A percentile compares a stretch with the other conserved stretches of the same genome.
Conservation (phyloP, 2,329 filamentous ascomycete species). For the Diaporthe citriasiana region DNA sequence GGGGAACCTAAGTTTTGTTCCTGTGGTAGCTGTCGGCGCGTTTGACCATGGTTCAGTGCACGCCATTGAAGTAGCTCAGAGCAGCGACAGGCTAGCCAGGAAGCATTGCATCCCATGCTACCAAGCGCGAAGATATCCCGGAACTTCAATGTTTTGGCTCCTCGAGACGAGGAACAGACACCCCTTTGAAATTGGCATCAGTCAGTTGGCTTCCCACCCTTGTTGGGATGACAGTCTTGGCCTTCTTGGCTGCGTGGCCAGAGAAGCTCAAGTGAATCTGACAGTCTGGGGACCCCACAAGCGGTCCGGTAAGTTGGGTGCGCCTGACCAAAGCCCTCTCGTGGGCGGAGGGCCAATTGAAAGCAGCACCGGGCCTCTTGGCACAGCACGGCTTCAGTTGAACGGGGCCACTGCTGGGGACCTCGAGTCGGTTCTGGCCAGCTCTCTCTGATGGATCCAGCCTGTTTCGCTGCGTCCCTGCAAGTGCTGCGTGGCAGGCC, state of each 20-base stretch:
- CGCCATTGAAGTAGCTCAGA: neutral
- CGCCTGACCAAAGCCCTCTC: constrained; percentile 15
- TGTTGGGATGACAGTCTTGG: constrained; percentile 26
- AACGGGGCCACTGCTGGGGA: constrained; percentile 8
- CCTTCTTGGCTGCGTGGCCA: constrained; percentile 29
- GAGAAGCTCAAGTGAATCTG: constrained; percentile 8
- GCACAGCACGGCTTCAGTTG: constrained; percentile 22
- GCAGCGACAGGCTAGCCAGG: neutral
- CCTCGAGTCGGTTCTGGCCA: constrained; percentile 21
- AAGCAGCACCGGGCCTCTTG: neutral
- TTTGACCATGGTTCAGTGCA: neutral
- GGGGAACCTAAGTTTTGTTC: neutral
- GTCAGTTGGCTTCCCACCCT: constrained; percentile 24
- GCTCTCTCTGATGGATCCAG: constrained; percentile 4
- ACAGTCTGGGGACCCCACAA: constrained; percentile 32
- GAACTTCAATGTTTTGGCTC: neutral
- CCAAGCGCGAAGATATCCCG: neutral
- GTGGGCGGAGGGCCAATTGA: constrained; percentile 3
- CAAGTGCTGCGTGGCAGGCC: constrained; percentile 8
- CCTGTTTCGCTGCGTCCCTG: neutral
- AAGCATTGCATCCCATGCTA: neutral
- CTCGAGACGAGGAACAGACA: neutral
- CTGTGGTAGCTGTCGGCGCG: neutral
- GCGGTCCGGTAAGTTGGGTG: constrained; percentile 25
- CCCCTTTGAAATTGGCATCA: constrained; percentile 16